Evolutionary conservation across 352 stramenopile species (phyloP), one percentile per base, ranked within the genome.

Genomic region (Phytophthora litchii): DNA sequence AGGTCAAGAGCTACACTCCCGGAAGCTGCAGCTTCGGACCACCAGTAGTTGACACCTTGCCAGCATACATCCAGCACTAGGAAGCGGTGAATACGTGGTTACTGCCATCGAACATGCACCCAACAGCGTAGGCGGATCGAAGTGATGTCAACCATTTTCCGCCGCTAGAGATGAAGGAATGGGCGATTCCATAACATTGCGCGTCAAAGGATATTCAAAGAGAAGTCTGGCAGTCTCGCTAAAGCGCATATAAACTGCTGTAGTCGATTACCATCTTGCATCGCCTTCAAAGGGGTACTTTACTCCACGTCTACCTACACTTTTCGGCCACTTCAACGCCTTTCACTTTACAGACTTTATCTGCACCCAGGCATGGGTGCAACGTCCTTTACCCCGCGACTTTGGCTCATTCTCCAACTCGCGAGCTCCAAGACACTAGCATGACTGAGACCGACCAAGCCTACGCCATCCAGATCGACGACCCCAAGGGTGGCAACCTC

Each of bases 1-100:
- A 86, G 43, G 48, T 58, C 35, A 69, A 74, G 42, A 81, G 73
- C 57, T 83, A 83, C 51, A 70, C 32, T 20, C 64, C 67, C 5
- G 70, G 70, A 5, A 66, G 60, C 23, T 86, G 73, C 52, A 58
- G 47, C 35, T 74, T 83, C 19, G 40, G 52, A 3, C 53, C 64
- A 0, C 65, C 65, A 7, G 16, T 19, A 17, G 38, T 14, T 19
- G 69, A 76, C 29, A 72, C 58, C 23, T 56, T 81, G 40, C 60
- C 60, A n/a, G 36, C 54, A 3, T 73, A 73, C 50, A 13, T 16
- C 3, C 57, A 65, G 27, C 34, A 61, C 17, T 59, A 62, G 16
- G 16, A 27, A 19, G 3, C 23, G 21, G 36, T 27, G 21, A 20
- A 20, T 13, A 20, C 41, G 41, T 48, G 41, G 13, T 36, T 48